These are phyloP conservation scores for Afroboletus lepidellus DNA, from an alignment of 1,284 basidiomycete species.

Conservation along the genomic window DNA sequence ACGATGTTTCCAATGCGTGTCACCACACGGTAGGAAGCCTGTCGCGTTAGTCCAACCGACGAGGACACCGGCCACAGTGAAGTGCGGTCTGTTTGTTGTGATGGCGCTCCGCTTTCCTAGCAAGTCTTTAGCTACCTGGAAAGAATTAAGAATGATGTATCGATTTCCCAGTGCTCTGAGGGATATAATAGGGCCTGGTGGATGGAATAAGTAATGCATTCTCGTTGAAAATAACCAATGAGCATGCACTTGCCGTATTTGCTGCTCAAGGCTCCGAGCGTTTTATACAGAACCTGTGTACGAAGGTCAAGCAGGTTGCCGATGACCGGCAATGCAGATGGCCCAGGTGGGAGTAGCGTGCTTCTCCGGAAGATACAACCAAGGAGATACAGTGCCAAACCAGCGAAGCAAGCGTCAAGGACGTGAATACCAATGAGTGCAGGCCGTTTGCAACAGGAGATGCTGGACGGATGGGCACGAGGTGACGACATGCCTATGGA, in stretches of 20 bases:
- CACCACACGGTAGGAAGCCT: conserved; percentile 22
- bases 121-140: conserved; percentile 15
- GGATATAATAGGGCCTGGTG: conserved; percentile 21
- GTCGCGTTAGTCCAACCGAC: conserved; percentile 13
- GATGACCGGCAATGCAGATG: conserved; percentile 25
- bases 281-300: conserved; percentile 38
- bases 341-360: background rate
- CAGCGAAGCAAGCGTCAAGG: background rate
- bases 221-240: conserved; percentile 9
- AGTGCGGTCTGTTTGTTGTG: conserved; percentile 16
- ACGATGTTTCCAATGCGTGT: conserved; percentile 11
- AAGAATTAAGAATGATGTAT: conserved; percentile 20
- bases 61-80: conserved; percentile 16
- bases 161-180: conserved; percentile 10
- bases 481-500: too few relatives aligned
- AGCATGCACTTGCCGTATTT: conserved; percentile 40
- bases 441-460: too few relatives aligned
- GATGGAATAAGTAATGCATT: background rate
- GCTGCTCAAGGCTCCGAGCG: conserved; percentile 42
- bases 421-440: too few relatives aligned
- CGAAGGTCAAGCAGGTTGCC: conserved; percentile 44
- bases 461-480: too few relatives aligned
- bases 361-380: background rate
- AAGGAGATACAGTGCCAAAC: conserved; percentile 7
- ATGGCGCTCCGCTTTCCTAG: conserved; percentile 23